phyloP scores from a whole-genome alignment of 2,329 filamentous ascomycete genomes.

The Incumbomyces lentus region DNA sequence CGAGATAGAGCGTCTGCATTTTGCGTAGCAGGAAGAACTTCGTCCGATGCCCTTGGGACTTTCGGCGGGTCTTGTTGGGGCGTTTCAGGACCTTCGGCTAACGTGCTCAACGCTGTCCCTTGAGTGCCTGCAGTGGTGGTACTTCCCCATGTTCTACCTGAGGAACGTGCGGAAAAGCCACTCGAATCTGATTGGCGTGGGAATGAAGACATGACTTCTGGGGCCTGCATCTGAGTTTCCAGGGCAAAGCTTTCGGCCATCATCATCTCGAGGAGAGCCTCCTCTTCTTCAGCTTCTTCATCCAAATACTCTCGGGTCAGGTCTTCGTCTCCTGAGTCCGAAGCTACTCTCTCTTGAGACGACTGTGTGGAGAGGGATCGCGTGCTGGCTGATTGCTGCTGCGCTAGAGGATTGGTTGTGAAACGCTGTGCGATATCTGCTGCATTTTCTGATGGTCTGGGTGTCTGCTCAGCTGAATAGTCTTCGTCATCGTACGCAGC shows the following conservation, averaged over 20 bases:
- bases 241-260: slow-evolving; percentile 74
- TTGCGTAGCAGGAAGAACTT: not conserved
- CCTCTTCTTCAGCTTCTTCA: slow-evolving; percentile 61
- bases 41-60: not conserved
- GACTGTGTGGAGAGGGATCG: not conserved
- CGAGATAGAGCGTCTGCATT: not conserved
- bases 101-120: slow-evolving; percentile 59
- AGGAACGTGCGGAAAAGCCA: slow-evolving; percentile 42
- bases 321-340: slow-evolving; percentile 20
- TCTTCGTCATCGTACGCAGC: slow-evolving; percentile 66
- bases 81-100: slow-evolving; percentile 50
- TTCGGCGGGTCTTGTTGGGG: slow-evolving; percentile 1
- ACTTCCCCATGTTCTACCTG: slow-evolving; percentile 70
- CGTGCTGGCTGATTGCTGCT: slow-evolving; percentile 29
- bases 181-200: slow-evolving; percentile 76
- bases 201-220: slow-evolving; percentile 29
- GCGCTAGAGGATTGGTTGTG: no score
- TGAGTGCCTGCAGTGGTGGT: slow-evolving; percentile 62
- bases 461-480: slow-evolving; percentile 25
- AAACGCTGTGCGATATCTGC: slow-evolving; percentile 41
- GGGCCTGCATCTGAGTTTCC: slow-evolving; percentile 55
- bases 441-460: slow-evolving; percentile 57
- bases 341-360: not conserved
- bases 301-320: slow-evolving; percentile 41
- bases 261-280: slow-evolving; percentile 76